phyloP scores from a whole-genome alignment of 768 basidiomycete genomes.

The Agaricus subrufescens region DNA sequence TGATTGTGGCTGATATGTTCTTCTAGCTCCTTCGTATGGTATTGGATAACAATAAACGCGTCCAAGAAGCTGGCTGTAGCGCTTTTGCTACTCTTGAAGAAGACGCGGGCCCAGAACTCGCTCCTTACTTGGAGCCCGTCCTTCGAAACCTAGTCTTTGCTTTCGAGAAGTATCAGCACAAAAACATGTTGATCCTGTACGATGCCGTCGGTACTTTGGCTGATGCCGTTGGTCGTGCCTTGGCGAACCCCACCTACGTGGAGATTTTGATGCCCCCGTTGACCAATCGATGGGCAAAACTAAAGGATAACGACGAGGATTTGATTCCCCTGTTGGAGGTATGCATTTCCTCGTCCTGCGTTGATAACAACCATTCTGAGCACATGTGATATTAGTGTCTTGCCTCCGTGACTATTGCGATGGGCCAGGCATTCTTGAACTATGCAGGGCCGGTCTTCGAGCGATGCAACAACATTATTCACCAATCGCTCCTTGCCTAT shows the following conservation, averaged over 20 bases:
- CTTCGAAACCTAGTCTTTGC: constrained; percentile 93
- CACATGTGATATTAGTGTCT: constrained; percentile 64
- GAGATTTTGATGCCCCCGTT: constrained; percentile 97
- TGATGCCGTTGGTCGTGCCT: constrained; percentile 87
- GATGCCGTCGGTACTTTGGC: constrained; percentile 99
- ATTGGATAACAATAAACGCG: constrained; percentile 96
- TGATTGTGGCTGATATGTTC: neutral
- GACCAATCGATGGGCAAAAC: constrained; percentile 82
- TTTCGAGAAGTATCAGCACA: constrained; percentile 98
- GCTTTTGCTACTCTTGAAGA: constrained; percentile 99
- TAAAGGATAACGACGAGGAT: constrained; percentile 89
- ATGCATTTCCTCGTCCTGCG: constrained; percentile 14
- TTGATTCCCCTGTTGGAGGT: constrained; percentile 96
- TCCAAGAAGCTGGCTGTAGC: constrained; percentile 98
- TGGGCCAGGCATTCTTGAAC: constrained; percentile 82
- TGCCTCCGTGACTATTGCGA: constrained; percentile 95
- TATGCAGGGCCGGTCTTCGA: constrained; percentile 92
- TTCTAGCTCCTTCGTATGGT: constrained; percentile 94
- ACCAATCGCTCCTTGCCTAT: constrained; percentile 76
- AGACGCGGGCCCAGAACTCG: constrained; percentile 86
- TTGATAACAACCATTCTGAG: constrained; percentile 1
- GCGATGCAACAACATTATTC: constrained; percentile 84
- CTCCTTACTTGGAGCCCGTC: constrained; percentile 93
- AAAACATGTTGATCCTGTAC: constrained; percentile 97
- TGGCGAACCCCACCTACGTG: constrained; percentile 83